These are phyloP conservation scores for Friedmanniomyces endolithicus DNA, from an alignment of 495 filamentous ascomycete species.

Conservation along the genomic window DNA sequence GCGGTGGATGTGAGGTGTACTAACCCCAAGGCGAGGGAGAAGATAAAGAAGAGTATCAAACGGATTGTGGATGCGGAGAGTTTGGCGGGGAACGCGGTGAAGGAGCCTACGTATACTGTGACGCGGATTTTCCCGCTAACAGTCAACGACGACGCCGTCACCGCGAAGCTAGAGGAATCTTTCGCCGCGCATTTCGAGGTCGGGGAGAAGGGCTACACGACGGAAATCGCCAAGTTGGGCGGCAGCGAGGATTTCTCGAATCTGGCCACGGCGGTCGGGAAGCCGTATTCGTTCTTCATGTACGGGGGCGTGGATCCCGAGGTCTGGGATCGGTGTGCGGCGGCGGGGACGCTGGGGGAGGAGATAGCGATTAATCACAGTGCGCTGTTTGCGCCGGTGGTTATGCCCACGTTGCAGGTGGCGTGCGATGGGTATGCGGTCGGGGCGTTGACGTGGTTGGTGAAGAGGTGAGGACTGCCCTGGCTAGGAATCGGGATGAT, in stretches of 20 bases:
- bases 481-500: no score
- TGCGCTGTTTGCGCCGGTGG: constrained; percentile 45
- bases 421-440: constrained; percentile 45
- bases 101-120: constrained; percentile 31
- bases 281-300: constrained; percentile 44
- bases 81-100: constrained; percentile 31
- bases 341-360: constrained; percentile 32
- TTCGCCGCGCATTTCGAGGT: constrained; percentile 37
- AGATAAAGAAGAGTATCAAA: constrained; percentile 35
- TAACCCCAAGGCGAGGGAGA: constrained; percentile 30
- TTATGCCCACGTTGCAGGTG: constrained; percentile 46
- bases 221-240: constrained; percentile 20
- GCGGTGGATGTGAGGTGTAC: constrained; percentile 40
- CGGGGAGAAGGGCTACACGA: constrained; percentile 18
- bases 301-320: constrained; percentile 41
- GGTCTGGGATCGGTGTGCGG: constrained; percentile 38
- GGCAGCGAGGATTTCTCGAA: constrained; percentile 46
- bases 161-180: constrained; percentile 28
- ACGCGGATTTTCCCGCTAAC: constrained; percentile 37
- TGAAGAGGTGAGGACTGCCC: constrained; percentile 12
- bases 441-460: constrained; percentile 40
- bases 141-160: constrained; percentile 39
- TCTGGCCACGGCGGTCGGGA: constrained; percentile 39
- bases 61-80: constrained; percentile 45
- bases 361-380: constrained; percentile 44